Evolutionary conservation across 257 asterid species (phyloP).

Genomic region (Knoxia roxburghii): DNA sequence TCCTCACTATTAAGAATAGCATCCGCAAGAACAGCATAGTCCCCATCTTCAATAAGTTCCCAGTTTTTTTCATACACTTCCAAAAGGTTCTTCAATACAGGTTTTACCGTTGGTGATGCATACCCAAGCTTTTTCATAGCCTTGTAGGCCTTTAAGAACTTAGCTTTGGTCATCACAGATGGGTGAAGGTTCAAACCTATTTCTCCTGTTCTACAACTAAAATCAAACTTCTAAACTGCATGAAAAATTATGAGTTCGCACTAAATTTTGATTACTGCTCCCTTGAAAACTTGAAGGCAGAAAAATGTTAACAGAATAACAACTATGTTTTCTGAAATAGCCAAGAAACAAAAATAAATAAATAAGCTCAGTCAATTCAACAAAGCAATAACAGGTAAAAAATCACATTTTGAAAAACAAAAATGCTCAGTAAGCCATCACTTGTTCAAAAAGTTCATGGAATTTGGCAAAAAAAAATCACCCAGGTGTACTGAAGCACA

Average conservation of each 20-base stretch:
- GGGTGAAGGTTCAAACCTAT: neutral
- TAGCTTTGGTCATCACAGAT: constrained; percentile 25
- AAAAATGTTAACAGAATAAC: neutral
- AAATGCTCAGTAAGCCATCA: neutral
- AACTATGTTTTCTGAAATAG: neutral
- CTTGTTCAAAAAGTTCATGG: no score
- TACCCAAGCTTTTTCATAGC: constrained; percentile 39
- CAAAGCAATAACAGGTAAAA: neutral
- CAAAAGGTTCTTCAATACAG: constrained; percentile 31
- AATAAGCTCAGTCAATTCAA: neutral
- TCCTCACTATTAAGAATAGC: constrained; percentile 36
- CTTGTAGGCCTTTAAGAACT: constrained; percentile 27
- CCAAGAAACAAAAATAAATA: neutral
- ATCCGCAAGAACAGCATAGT: constrained; percentile 35
- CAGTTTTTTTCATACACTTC: constrained; percentile 31
- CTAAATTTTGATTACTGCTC: neutral
- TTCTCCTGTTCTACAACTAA: neutral
- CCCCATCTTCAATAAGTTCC: constrained; percentile 38
- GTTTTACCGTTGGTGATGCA: constrained; percentile 25
- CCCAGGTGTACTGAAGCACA: neutral
- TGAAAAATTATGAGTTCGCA: neutral
- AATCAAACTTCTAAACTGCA: neutral
- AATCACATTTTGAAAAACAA: neutral
- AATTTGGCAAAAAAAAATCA: neutral
- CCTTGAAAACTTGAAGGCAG: neutral